Evolutionary conservation across 176 grass and related monocot species (phyloP).

Genomic region (Canna indica): DNA sequence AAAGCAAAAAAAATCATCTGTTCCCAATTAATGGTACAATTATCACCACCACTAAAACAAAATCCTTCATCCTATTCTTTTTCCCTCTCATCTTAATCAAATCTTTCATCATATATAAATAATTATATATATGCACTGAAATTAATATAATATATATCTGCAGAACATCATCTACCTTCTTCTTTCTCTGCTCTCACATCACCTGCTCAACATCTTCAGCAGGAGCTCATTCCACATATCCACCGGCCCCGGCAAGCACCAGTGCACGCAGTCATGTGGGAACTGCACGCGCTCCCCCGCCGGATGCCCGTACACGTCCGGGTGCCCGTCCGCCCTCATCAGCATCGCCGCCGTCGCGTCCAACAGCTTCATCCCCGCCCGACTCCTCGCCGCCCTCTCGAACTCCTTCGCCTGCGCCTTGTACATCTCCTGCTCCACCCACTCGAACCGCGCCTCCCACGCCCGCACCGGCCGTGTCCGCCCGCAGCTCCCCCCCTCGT

Average conservation of each 20-base stretch:
- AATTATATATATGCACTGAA: too few species aligned
- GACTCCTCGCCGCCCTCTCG: constrained; percentile 26
- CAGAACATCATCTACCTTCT: background rate
- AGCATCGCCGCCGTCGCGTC: constrained; percentile 52
- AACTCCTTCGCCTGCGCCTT: constrained; percentile 33
- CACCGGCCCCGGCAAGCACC: constrained; percentile 61
- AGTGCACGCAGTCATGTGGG: constrained; percentile 54
- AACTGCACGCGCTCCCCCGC: constrained; percentile 31
- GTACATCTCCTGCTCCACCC: constrained; percentile 30
- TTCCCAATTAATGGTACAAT: too few species aligned
- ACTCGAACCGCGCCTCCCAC: constrained; percentile 24
- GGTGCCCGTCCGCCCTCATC: constrained; percentile 26
- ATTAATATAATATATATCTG: background rate
- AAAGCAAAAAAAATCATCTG: too few species aligned
- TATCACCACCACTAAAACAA: too few species aligned
- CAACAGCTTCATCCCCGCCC: constrained; percentile 27
- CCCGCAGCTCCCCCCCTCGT: constrained; percentile 52
- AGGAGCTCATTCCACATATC: constrained; percentile 53
- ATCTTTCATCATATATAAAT: background rate
- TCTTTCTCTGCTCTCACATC: background rate
- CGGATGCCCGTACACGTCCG: constrained; percentile 25
- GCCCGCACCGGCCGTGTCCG: constrained; percentile 32
- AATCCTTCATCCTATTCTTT: background rate
- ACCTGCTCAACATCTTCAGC: constrained; percentile 22
- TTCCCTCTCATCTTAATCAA: background rate